Conservation (phyloP, 495 filamentous ascomycete species). For the Annulohypoxylon stygium region DNA sequence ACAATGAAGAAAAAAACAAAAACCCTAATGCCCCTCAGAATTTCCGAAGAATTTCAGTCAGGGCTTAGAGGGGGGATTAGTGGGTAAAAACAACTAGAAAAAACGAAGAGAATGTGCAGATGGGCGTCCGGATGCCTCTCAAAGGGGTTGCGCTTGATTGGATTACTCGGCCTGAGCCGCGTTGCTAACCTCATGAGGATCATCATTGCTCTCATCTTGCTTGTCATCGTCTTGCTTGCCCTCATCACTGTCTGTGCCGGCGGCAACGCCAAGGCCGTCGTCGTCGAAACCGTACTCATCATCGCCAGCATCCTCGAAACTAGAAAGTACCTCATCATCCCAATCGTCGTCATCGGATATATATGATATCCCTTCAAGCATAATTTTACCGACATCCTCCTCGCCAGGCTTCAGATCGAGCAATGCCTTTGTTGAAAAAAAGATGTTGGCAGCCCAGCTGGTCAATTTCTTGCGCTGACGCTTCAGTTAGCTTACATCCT, state of each 20-base stretch:
- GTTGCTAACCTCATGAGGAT: not conserved
- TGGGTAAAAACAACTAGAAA: not conserved
- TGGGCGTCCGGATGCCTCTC: not conserved
- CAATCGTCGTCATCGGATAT: too few species aligned
- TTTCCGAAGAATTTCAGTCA: not conserved
- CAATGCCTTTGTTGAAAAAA: too few species aligned
- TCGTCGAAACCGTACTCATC: too few species aligned
- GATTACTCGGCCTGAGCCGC: not conserved
- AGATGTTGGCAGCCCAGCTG: not conserved
- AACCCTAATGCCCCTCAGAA: not conserved
- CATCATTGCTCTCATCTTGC: not conserved
- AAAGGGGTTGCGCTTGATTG: not conserved
- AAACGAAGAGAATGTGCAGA: not conserved
- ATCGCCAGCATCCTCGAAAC: too few species aligned
- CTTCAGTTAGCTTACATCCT: not conserved
- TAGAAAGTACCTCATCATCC: too few species aligned
- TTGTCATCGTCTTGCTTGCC: too few species aligned
- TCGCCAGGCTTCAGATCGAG: too few species aligned
- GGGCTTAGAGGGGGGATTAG: not conserved
- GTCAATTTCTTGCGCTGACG: not conserved
- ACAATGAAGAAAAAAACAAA: not conserved
- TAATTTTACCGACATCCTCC: too few species aligned
- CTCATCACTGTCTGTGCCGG: too few species aligned
- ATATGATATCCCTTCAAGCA: too few species aligned
- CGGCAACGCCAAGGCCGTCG: too few species aligned